A percentile compares a stretch with the other conserved stretches of the same genome.
Evolutionary conservation across 257 asterid genomes (phyloP).

Genomic region (Dorcoceras hygrometricum): DNA sequence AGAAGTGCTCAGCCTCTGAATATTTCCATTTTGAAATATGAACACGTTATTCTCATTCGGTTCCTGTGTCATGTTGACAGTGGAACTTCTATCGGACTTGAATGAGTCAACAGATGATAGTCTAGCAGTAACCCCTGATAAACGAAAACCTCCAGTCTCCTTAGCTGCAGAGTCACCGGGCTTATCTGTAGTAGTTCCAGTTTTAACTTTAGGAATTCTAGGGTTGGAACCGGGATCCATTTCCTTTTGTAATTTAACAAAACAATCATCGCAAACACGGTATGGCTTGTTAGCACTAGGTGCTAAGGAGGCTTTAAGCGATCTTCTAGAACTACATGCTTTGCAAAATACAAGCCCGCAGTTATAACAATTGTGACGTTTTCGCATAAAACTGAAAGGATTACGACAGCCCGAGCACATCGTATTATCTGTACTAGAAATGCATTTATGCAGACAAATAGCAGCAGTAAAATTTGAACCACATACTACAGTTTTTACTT

Average conservation of each 20-base stretch:
- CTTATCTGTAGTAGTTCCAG: neutral
- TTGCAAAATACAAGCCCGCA: slow-evolving; percentile 72
- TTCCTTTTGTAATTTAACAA: slow-evolving; percentile 45
- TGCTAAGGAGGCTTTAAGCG: slow-evolving; percentile 66
- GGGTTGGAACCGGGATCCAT: slow-evolving; percentile 31
- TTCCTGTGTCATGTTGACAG: slow-evolving; percentile 30
- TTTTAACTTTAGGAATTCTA: slow-evolving; percentile 38
- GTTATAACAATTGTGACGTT: slow-evolving; percentile 66
- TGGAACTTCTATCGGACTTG: slow-evolving; percentile 47
- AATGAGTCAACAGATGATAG: slow-evolving; percentile 55
- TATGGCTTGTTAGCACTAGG: slow-evolving; percentile 46
- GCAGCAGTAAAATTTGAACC: slow-evolving; percentile 65
- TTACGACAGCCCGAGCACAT: slow-evolving; percentile 56
- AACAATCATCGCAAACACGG: slow-evolving; percentile 70
- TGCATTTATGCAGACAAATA: slow-evolving; percentile 49
- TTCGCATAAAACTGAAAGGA: slow-evolving; percentile 55
- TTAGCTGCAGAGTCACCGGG: slow-evolving; percentile 26
- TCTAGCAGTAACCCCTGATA: slow-evolving; percentile 22
- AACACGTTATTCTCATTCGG: slow-evolving; percentile 36
- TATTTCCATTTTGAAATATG: slow-evolving; percentile 20
- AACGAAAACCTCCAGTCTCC: slow-evolving; percentile 32
- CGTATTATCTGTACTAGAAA: slow-evolving; percentile 39
- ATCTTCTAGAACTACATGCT: slow-evolving; percentile 51
- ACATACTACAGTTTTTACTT: slow-evolving; percentile 50
- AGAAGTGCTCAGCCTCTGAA: slow-evolving; percentile 47